Conservation (phyloP, 148 eudicot species). For the Fagopyrum homotropicum region DNA sequence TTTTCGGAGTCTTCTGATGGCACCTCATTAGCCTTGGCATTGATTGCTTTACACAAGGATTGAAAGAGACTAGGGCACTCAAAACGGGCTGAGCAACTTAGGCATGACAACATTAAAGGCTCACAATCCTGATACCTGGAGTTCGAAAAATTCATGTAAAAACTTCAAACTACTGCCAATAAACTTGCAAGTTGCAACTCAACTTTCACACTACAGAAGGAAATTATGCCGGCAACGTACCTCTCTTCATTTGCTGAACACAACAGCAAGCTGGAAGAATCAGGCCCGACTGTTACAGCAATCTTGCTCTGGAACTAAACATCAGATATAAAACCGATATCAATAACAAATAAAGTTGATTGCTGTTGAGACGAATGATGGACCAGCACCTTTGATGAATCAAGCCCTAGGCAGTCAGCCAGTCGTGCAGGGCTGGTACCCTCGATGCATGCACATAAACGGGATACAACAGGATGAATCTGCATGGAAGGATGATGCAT, state of each 20-base stretch:
- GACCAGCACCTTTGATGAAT: constrained; percentile 69
- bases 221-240: neutral
- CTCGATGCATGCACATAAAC: constrained; percentile 94
- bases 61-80: constrained; percentile 70
- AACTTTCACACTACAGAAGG: neutral
- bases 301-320: constrained; percentile 81
- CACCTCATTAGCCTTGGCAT: constrained; percentile 31
- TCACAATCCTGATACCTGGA: constrained; percentile 88
- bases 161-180: neutral
- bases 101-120: constrained; percentile 66
- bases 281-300: constrained; percentile 36
- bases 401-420: constrained; percentile 95
- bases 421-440: constrained; percentile 96
- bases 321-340: constrained; percentile 18
- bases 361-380: neutral
- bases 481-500: constrained; percentile 27
- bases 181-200: neutral
- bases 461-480: constrained; percentile 98
- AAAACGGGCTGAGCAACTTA: constrained; percentile 68
- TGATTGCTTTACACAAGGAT: constrained; percentile 41
- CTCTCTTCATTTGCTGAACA: constrained; percentile 55
- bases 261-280: constrained; percentile 50
- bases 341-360: constrained; percentile 8
- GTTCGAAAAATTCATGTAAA: constrained; percentile 3
- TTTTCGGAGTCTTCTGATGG: constrained; percentile 29